Percentiles rank a stretch among this genome's conserved stretches.
Conservation (phyloP, 192 early-diverging fungal species). For the Linnemannia hyalina region DNA sequence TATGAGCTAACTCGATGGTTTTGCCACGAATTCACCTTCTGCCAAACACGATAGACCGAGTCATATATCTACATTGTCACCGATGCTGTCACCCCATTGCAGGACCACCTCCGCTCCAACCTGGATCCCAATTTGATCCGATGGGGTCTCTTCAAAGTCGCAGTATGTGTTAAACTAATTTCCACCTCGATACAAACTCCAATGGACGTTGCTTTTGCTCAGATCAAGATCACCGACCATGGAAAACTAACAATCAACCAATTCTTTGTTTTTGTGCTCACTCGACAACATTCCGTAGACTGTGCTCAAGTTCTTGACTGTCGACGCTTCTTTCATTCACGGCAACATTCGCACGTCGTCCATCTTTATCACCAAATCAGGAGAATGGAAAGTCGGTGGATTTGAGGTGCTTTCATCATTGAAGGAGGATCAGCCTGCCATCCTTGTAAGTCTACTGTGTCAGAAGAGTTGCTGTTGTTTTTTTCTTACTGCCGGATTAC, state of each 20-base stretch:
- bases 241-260: neutral
- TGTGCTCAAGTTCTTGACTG: constrained; percentile 89
- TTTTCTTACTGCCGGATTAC: neutral
- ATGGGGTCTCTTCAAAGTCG: constrained; percentile 93
- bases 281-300: constrained; percentile 59
- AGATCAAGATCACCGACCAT: neutral
- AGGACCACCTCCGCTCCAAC: constrained; percentile 60
- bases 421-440: constrained; percentile 76
- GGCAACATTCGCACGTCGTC: constrained; percentile 84
- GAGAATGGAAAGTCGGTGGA: constrained; percentile 97
- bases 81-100: constrained; percentile 83
- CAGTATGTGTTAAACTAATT: constrained; percentile 62
- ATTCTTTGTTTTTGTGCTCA: constrained; percentile 12
- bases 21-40: neutral
- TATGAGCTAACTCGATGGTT: neutral
- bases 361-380: constrained; percentile 90
- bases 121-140: constrained; percentile 73
- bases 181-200: neutral
- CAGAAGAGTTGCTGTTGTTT: neutral
- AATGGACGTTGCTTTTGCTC: neutral
- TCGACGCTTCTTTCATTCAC: constrained; percentile 89
- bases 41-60: constrained; percentile 64
- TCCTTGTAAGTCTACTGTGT: constrained; percentile 60
- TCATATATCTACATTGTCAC: constrained; percentile 90
- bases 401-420: constrained; percentile 82